Conservation (phyloP, 1,139 yeast genomes). For the Ogataea hybrid region DNA sequence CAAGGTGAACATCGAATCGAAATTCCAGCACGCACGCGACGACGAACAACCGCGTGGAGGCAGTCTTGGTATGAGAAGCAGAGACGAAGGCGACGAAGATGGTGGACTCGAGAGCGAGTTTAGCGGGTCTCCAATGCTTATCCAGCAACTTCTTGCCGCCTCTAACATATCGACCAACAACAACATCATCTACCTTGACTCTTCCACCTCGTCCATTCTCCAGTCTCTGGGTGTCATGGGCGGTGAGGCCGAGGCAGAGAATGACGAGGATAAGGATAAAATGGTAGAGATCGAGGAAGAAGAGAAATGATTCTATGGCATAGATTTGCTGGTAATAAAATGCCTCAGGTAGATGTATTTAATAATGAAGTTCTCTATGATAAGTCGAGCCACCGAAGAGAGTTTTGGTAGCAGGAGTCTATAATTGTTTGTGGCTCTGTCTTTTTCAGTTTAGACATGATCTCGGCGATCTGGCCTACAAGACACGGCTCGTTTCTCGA, state of each 20-base stretch:
- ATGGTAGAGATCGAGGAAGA: conserved; percentile 26
- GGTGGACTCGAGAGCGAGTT: conserved; percentile 25
- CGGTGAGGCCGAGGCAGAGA: conserved; percentile 35
- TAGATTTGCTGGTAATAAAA: conserved; percentile 10
- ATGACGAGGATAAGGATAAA: conserved; percentile 30
- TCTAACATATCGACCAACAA: conserved; percentile 26
- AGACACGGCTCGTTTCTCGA: conserved; percentile 91
- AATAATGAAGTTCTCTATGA: conserved; percentile 7
- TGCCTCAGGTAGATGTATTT: conserved; percentile 10
- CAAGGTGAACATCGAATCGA: conserved; percentile 29
- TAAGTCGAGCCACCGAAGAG: conserved; percentile 51
- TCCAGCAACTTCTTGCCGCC: conserved; percentile 28
- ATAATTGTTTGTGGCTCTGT: conserved; percentile 53
- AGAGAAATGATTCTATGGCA: conserved; percentile 19
- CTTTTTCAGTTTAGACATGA: conserved; percentile 57
- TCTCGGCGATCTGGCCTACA: conserved; percentile 78
- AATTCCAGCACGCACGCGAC: conserved; percentile 21
- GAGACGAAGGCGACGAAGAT: conserved; percentile 28
- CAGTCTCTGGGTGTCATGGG: conserved; percentile 37
- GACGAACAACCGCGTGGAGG: conserved; percentile 19
- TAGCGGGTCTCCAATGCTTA: conserved; percentile 28
- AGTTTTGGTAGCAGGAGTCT: conserved; percentile 62
- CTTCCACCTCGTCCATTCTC: conserved; percentile 33
- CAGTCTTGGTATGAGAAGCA: conserved; percentile 15
- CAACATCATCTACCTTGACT: conserved; percentile 33